Conservation (phyloP, 495 filamentous ascomycete species). For the Cetradonia linearis region DNA sequence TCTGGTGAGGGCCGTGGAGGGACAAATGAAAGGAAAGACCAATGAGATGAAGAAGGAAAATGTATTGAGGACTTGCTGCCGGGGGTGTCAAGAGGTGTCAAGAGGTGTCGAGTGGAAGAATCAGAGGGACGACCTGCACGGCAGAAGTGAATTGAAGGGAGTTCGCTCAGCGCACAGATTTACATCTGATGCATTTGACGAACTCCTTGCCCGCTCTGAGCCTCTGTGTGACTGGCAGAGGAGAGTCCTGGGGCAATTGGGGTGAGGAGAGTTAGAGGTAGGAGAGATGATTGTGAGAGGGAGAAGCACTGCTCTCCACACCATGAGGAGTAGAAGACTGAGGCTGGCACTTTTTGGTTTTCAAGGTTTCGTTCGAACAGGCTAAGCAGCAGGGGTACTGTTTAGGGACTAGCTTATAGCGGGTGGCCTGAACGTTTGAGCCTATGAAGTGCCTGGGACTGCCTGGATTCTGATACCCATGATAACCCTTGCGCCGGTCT, state of each 20-base stretch:
- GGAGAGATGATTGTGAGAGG: slow-evolving; percentile 47
- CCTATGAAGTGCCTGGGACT: slow-evolving; percentile 17
- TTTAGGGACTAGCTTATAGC: slow-evolving; percentile 9
- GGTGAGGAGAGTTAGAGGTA: slow-evolving; percentile 38
- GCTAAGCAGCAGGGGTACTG: slow-evolving; percentile 12
- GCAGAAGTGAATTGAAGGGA: slow-evolving; percentile 24
- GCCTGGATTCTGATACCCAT: slow-evolving; percentile 11
- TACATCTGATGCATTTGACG: slow-evolving; percentile 26
- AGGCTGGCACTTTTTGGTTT: slow-evolving; percentile 18
- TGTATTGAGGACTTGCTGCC: slow-evolving; percentile 13
- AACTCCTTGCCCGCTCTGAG: slow-evolving; percentile 32
- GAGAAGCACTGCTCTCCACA: slow-evolving; percentile 39
- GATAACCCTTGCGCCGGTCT: slow-evolving; percentile 9
- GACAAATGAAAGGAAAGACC: neutral
- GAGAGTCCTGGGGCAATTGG: slow-evolving; percentile 33
- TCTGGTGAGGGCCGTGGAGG: slow-evolving; percentile 3
- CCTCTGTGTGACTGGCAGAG: slow-evolving; percentile 37
- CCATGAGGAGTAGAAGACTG: slow-evolving; percentile 33
- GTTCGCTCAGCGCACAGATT: slow-evolving; percentile 26
- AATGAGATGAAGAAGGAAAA: slow-evolving; percentile 9
- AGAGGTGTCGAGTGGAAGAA: slow-evolving; percentile 15
- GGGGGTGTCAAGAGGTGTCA: slow-evolving; percentile 1
- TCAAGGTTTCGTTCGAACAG: slow-evolving; percentile 24
- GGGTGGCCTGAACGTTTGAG: slow-evolving; percentile 18
- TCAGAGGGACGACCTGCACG: slow-evolving; percentile 17